These are phyloP conservation scores for Wickerhamiella domercqiae DNA, from an alignment of 805 yeast species.

Conservation along the genomic window DNA sequence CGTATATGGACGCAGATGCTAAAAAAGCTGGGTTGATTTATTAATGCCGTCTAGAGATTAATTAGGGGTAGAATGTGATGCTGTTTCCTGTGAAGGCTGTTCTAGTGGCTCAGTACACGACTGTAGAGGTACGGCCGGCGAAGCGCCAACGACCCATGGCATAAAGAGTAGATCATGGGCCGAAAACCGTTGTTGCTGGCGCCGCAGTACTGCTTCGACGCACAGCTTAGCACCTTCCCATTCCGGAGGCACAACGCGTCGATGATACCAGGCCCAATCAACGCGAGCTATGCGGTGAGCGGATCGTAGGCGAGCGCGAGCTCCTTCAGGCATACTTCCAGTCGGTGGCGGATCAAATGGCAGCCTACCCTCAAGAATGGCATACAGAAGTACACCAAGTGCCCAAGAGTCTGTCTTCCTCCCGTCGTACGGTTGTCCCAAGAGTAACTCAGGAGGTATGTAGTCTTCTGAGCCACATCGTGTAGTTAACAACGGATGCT, in stretches of 20 bases:
- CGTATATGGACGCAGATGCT: no score
- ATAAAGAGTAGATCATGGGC: slow-evolving; percentile 24
- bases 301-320: slow-evolving; percentile 35
- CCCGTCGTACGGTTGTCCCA: slow-evolving; percentile 89
- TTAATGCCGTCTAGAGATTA: no score
- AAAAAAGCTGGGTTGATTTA: no score
- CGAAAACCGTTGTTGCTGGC: slow-evolving; percentile 32
- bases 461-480: slow-evolving; percentile 95
- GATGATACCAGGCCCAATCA: slow-evolving; percentile 73
- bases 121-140: slow-evolving; percentile 3
- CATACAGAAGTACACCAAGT: slow-evolving; percentile 76
- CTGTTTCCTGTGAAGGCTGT: no score
- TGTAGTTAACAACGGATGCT: slow-evolving; percentile 54
- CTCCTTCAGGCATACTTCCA: slow-evolving; percentile 15
- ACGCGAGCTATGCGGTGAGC: slow-evolving; percentile 85
- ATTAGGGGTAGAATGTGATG: no score
- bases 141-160: slow-evolving; percentile 24
- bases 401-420: slow-evolving; percentile 90
- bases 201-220: slow-evolving; percentile 35
- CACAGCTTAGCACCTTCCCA: slow-evolving; percentile 36
- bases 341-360: slow-evolving; percentile 78
- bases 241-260: slow-evolving; percentile 27
- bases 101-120: no score
- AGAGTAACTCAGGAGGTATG: slow-evolving; percentile 81
- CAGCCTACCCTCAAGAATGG: slow-evolving; percentile 66